Evolutionary conservation across 345 rosid genomes (phyloP).

Genomic region (Brassica carinata): DNA sequence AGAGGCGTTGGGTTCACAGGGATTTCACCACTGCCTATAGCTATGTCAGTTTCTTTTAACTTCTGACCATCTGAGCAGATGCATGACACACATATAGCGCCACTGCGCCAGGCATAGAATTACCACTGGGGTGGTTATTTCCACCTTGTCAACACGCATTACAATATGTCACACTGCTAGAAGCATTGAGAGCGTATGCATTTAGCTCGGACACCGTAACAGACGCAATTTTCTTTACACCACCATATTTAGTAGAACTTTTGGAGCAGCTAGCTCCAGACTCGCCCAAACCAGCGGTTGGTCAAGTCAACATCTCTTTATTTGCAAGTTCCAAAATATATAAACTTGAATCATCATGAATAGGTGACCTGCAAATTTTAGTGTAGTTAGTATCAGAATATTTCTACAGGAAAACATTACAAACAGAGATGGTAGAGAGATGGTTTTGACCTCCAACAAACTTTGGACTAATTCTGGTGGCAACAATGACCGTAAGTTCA

Average conservation of each 20-base stretch:
- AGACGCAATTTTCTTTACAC: not conserved
- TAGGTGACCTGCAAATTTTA: not conserved
- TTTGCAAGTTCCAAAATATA: not conserved
- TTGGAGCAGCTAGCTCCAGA: not conserved
- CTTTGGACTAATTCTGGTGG: not conserved
- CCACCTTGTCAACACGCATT: too few species aligned
- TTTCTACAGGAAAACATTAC: not conserved
- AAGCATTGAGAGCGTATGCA: not conserved
- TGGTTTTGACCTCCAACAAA: not conserved
- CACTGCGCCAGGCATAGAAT: not conserved
- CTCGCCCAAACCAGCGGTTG: not conserved
- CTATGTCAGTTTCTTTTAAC: not conserved
- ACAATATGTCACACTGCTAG: not conserved
- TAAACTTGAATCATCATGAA: not conserved
- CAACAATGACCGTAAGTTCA: not conserved
- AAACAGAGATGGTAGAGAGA: not conserved
- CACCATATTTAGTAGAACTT: too few species aligned
- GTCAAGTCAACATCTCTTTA: not conserved
- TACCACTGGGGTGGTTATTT: not conserved
- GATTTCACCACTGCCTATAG: not conserved
- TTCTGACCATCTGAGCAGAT: not conserved
- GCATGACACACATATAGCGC: not conserved
- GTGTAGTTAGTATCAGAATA: not conserved
- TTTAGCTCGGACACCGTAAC: not conserved
- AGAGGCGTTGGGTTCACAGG: not conserved